Evolutionary conservation across 140 eudicot species (phyloP), one percentile per base, ranked within the genome.

Genomic region (Stevia rebaudiana): DNA sequence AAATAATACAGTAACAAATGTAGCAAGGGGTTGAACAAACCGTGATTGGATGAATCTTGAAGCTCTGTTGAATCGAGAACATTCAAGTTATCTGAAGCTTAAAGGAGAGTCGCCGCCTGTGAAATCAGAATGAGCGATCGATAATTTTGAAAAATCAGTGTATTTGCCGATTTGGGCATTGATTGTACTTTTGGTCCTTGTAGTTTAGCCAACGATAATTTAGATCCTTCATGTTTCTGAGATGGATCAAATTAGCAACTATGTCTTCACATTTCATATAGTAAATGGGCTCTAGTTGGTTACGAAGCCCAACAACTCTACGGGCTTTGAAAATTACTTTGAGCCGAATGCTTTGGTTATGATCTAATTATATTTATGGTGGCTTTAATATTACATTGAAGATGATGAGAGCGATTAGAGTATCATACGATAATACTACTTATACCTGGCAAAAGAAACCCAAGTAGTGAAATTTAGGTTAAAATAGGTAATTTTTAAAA

Each of bases 81-180:
- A 12, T 43, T 52, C 15, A 25, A 23, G 72, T 25, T 56, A 54
- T 64, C 65, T 43, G 63, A 51, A 62, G 76, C 67, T 44, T 31
- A 17, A 49, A 72, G 36, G 36, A 57, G 63, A 41, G 23, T 73
- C 61, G 78, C 78, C 73, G 78, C 78, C 62, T 40, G 18, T 56
- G 78, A 73, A 73, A 62, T 13, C 22, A 41, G 40, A 54, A 31
- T 43, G 55, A 54, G 66, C 30, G 76, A 61, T 72, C 23, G 23
- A 60, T 13, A 22, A 12, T 21, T 28, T 30, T 52, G 63, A 19
- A 28, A 35, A 55, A 44, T 13, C 11, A 46, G 3, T 65, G 73
- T 74, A 19, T 55, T 58, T 33, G 30, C 24, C n/a, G 1, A 11
- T n/a, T n/a, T n/a, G n/a, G n/a, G n/a, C n/a, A n/a, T n/a, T n/a